Evolutionary conservation across 345 rosid genomes (phyloP).

Genomic region (Odontarrhena argentea): DNA sequence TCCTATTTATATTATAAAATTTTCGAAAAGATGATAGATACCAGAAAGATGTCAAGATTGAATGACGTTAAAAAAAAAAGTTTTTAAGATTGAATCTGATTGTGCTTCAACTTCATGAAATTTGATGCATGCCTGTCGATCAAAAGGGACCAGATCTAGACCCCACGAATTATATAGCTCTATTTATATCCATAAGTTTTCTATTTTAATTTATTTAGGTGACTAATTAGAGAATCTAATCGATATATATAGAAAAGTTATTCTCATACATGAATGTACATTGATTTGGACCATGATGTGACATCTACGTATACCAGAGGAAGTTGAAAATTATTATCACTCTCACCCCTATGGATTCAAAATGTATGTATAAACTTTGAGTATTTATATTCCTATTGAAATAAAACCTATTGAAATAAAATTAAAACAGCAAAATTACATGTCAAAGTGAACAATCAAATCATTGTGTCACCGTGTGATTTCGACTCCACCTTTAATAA

Average conservation of each 20-base stretch:
- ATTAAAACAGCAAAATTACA: too few relatives aligned
- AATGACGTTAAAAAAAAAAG: background rate
- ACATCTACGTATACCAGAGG: too few relatives aligned
- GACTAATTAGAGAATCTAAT: constrained; percentile 3
- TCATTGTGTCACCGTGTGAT: too few relatives aligned
- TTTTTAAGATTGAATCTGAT: constrained; percentile 24
- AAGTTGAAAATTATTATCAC: background rate
- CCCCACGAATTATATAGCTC: constrained; percentile 9
- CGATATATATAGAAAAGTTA: background rate
- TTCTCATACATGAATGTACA: constrained; percentile 13
- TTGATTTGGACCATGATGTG: constrained; percentile 8
- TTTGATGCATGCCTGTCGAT: constrained; percentile 20
- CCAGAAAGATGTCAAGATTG: constrained; percentile 18
- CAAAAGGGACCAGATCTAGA: background rate
- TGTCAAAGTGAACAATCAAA: too few relatives aligned
- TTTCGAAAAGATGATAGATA: constrained; percentile 10
- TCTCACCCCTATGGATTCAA: background rate
- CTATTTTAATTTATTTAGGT: background rate
- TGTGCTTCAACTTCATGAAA: constrained; percentile 30
- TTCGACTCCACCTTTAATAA: too few relatives aligned
- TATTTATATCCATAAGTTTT: constrained; percentile 7
- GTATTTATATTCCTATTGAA: too few relatives aligned
- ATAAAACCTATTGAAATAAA: too few relatives aligned
- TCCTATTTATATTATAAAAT: constrained; percentile 12
- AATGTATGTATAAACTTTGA: background rate